These are phyloP conservation scores for Gentiana dahurica DNA, from an alignment of 257 asterid genomes.

Conservation along the genomic window DNA sequence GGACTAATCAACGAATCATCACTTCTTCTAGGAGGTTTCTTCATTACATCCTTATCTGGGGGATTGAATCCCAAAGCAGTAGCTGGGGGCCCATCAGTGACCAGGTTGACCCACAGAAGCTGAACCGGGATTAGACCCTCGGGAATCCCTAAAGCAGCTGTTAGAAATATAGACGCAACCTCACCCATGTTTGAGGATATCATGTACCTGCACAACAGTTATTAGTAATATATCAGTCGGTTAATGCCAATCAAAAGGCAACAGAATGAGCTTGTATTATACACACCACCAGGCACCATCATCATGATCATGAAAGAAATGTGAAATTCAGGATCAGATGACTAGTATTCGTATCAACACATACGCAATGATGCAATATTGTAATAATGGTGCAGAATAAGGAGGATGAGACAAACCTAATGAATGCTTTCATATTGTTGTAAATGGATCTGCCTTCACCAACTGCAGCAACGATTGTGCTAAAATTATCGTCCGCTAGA, in stretches of 20 bases:
- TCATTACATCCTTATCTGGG: conserved; percentile 94
- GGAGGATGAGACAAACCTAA: conserved; percentile 44
- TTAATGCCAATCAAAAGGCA: background rate
- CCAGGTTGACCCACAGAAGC: conserved; percentile 97
- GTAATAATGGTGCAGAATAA: background rate
- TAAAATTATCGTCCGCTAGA: conserved; percentile 93
- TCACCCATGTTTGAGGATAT: conserved; percentile 98
- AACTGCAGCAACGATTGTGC: conserved; percentile 94
- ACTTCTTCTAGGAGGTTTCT: conserved; percentile 85
- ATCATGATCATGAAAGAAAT: no score
- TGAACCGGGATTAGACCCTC: conserved; percentile 98
- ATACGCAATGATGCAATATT: background rate
- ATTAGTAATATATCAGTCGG: background rate
- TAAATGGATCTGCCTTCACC: conserved; percentile 90
- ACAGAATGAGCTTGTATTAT: background rate
- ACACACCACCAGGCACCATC: no score
- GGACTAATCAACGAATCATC: conserved; percentile 88
- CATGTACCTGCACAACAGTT: conserved; percentile 61
- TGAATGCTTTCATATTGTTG: conserved; percentile 96
- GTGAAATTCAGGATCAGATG: no score
- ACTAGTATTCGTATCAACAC: no score
- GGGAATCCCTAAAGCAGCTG: conserved; percentile 95
- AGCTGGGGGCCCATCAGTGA: conserved; percentile 99
- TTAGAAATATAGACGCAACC: conserved; percentile 84
- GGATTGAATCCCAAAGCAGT: conserved; percentile 99